Conservation (phyloP, 352 stramenopile species). For the Globisporangium emineosum region DNA sequence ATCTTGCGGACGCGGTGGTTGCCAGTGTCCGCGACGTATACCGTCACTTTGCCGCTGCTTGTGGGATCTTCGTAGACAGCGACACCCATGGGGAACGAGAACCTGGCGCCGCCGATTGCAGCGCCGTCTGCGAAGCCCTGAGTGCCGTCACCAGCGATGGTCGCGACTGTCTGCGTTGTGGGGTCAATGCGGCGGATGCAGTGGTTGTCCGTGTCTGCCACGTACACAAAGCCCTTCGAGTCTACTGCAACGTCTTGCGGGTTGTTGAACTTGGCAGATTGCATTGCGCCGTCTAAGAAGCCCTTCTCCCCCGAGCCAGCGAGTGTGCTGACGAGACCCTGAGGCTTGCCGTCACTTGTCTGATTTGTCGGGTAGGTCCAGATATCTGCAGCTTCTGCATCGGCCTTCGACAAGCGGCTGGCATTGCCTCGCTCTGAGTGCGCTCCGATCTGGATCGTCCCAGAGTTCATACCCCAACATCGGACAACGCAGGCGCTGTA, state of each 20-base stretch:
- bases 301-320: conserved; percentile 79
- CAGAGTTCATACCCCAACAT: conserved; percentile 87
- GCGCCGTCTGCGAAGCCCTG: conserved; percentile 48
- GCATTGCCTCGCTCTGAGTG: conserved; percentile 40
- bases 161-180: conserved; percentile 38
- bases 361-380: conserved; percentile 52
- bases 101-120: conserved; percentile 34
- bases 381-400: conserved; percentile 56
- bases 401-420: conserved; percentile 20
- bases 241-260: conserved; percentile 92
- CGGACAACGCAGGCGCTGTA: conserved; percentile 87
- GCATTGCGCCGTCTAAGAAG: conserved; percentile 67
- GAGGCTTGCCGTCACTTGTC: conserved; percentile 56
- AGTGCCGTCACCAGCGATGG: conserved; percentile 48
- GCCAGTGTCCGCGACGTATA: conserved; percentile 79
- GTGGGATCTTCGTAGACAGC: conserved; percentile 49
- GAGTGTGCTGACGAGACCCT: conserved; percentile 90
- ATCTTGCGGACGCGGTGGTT: conserved; percentile 85
- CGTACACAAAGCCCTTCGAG: conserved; percentile 90
- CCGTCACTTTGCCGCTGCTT: conserved; percentile 24
- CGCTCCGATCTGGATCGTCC: conserved; percentile 23
- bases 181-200: conserved; percentile 83
- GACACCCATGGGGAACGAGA: conserved; percentile 69
- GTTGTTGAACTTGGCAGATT: conserved; percentile 82
- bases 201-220: conserved; percentile 95